Conservation (phyloP, 257 asterid species). For the Leptodermis oblonga region DNA sequence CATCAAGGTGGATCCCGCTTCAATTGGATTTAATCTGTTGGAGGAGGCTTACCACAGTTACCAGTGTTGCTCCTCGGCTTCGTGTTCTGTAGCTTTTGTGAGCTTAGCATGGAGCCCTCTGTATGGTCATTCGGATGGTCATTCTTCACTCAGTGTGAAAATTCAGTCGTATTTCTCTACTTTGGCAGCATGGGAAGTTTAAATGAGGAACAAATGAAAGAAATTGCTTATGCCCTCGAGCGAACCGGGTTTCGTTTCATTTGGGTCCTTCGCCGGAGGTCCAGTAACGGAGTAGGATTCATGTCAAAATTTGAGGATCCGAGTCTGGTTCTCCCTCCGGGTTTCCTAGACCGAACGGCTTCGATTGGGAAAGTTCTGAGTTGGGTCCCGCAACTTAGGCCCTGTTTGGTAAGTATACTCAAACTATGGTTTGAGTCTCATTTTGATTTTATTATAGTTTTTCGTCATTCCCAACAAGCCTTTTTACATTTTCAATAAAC, state of each 20-base stretch:
- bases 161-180: conserved; percentile 23
- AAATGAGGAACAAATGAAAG: conserved; percentile 8
- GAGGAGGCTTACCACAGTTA: too few species aligned
- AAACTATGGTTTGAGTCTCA: too few species aligned
- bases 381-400: conserved; percentile 24
- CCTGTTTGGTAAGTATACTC: too few species aligned
- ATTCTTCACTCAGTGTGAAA: conserved; percentile 12
- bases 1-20: too few species aligned
- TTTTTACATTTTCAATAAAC: too few species aligned
- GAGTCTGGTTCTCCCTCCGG: conserved; percentile 10
- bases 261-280: conserved; percentile 18
- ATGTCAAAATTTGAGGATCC: conserved; percentile 6
- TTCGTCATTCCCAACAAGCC: too few species aligned
- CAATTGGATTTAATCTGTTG: too few species aligned
- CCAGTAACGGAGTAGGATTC: not conserved
- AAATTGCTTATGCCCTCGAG: conserved; percentile 16
- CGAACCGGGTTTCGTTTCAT: conserved; percentile 10
- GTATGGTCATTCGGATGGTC: too few species aligned
- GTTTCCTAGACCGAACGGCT: conserved; percentile 16
- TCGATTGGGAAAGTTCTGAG: conserved; percentile 21
- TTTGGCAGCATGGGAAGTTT: conserved; percentile 24
- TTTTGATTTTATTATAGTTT: too few species aligned
- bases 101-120: too few species aligned
- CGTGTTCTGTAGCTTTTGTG: too few species aligned
- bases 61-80: too few species aligned